phyloP scores from a whole-genome alignment of 176 grass and related monocot species.

The Dendrocalamus sinicus region DNA sequence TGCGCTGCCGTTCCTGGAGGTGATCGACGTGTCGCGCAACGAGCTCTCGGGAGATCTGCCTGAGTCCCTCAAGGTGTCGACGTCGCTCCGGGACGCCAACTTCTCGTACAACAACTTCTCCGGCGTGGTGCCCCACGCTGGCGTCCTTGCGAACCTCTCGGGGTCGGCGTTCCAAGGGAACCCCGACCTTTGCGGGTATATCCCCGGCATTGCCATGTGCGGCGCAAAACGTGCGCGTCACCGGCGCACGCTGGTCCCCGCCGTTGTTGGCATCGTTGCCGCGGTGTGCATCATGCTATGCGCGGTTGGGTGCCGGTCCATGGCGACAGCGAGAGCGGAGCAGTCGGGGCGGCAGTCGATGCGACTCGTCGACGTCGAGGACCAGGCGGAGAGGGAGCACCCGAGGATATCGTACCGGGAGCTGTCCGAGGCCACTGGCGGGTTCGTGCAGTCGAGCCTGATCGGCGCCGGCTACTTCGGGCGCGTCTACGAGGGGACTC shows the following conservation, averaged over 20 bases:
- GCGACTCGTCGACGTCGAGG: slow-evolving; percentile 41
- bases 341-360: background rate
- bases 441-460: slow-evolving; percentile 61
- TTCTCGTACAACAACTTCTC: slow-evolving; percentile 83
- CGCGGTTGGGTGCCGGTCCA: slow-evolving; percentile 30
- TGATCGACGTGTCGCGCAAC: slow-evolving; percentile 71
- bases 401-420: slow-evolving; percentile 72
- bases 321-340: slow-evolving; percentile 8
- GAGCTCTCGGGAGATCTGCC: slow-evolving; percentile 49
- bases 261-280: slow-evolving; percentile 17
- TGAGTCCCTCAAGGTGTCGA: slow-evolving; percentile 47
- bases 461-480: slow-evolving; percentile 68
- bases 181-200: slow-evolving; percentile 53
- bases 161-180: slow-evolving; percentile 61
- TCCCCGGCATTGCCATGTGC: slow-evolving; percentile 47
- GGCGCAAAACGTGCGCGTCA: background rate
- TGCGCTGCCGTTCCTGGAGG: slow-evolving; percentile 66
- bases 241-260: background rate
- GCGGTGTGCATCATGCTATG: slow-evolving; percentile 35
- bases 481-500: slow-evolving; percentile 72
- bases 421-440: slow-evolving; percentile 68
- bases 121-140: slow-evolving; percentile 50
- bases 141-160: slow-evolving; percentile 55
- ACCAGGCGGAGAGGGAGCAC: slow-evolving; percentile 58
- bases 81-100: slow-evolving; percentile 59